Conservation (phyloP, 2,329 filamentous ascomycete genomes). For the Aspergillus novofumigatus region DNA sequence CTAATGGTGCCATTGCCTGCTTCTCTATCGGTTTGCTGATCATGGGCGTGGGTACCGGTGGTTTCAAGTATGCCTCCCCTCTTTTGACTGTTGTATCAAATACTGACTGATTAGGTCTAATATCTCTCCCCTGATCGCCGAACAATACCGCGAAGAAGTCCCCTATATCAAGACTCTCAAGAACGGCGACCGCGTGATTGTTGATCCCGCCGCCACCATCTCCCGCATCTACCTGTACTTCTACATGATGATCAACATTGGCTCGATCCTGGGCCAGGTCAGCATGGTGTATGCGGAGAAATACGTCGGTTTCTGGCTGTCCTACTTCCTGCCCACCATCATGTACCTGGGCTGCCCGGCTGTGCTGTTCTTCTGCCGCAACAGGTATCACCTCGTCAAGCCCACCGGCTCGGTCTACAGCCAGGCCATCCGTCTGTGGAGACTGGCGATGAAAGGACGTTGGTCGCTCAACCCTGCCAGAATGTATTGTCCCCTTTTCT, state of each 20-base stretch:
- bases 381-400: conserved; percentile 59
- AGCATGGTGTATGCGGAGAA: conserved; percentile 71
- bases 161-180: conserved; percentile 54
- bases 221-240: conserved; percentile 67
- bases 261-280: conserved; percentile 58
- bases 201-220: conserved; percentile 65
- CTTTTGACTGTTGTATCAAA: no score
- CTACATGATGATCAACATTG: conserved; percentile 68
- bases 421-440: conserved; percentile 61
- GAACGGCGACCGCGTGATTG: conserved; percentile 63
- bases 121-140: conserved; percentile 67
- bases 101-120: conserved; percentile 48
- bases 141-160: conserved; percentile 61
- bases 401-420: conserved; percentile 69
- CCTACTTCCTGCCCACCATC: conserved; percentile 63
- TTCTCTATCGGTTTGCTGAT: conserved; percentile 63
- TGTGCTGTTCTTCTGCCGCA: conserved; percentile 57
- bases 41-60: conserved; percentile 71
- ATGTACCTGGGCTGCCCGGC: conserved; percentile 61
- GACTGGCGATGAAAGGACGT: conserved; percentile 59
- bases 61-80: conserved; percentile 58
- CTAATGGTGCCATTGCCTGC: conserved; percentile 56
- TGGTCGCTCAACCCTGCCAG: conserved; percentile 59
- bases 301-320: conserved; percentile 71
- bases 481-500: conserved; percentile 41